Base-by-base conservation (phyloP, 2,329 filamentous ascomycete genomes). In the Nemania sp. region DNA sequence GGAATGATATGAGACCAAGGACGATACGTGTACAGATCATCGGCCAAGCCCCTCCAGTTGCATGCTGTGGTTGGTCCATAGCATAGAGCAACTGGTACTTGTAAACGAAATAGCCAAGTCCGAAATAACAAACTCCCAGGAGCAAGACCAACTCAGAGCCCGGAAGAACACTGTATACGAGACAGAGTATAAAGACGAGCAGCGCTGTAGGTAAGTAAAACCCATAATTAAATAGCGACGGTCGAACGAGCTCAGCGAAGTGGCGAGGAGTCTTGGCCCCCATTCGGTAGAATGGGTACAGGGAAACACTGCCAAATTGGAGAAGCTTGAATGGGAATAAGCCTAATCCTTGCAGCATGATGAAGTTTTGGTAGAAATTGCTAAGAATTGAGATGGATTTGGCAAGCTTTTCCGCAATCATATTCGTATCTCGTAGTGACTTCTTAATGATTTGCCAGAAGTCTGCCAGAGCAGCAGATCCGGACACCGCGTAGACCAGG, bases 51-150 rank as follows among this genome's bases (percentile, higher is more conserved):
- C 88, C 86, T 17, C 95, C 95, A 0, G 93, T 97, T 14, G 91
- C 91, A 68, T 96, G 91, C 67, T 95, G 91, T 14, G 91, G 89
- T 70, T 97, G 93, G 65, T 97, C 92, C 94, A 99, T 99, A 26
- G 94, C 91, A 71, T 99, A 99, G 4, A 99, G 80, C 4, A 99
- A 79, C 75, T 99, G 95, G 73, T 99, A 99, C 71, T 97, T 97
- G 81, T 96, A 95, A 26, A 90, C 89, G 68, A 93, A 93, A 70
- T 90, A 89, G 17, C 91, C 91, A 12, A 96, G 81, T 17, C 83
- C 69, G 64, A 95, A 96, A 72, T 95, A 99, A 11, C 90, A 76
- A 43, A 93, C 75, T 3, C 94, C 94, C 43, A 93, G 86, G 8
- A 92, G 77, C 14, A 96, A 82, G 11, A 97, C 88, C 48, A 89